A percentile compares a stretch with the other conserved stretches of the same genome.
Evolutionary conservation across 345 rosid species (phyloP).

Genomic region (Salix udensis): DNA sequence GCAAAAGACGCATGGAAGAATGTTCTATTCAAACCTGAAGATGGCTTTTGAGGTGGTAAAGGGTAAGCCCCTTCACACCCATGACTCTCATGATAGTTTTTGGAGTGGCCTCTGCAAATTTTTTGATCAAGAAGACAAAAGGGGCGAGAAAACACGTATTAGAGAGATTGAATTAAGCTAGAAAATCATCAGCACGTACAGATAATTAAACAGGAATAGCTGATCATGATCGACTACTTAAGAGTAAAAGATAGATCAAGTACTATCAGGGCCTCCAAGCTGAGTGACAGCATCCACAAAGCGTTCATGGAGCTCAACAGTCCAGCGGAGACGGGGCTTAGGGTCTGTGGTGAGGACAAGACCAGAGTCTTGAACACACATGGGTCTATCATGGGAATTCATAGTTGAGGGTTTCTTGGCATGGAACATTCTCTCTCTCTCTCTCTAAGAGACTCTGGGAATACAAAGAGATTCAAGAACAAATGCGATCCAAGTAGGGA

Average conservation of each 20-base stretch:
- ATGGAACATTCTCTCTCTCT: constrained; percentile 76
- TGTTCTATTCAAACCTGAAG: constrained; percentile 77
- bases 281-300: constrained; percentile 98
- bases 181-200: neutral
- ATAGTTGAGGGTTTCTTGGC: constrained; percentile 83
- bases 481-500: constrained; percentile 83
- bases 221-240: neutral
- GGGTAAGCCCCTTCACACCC: constrained; percentile 99
- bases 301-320: constrained; percentile 98
- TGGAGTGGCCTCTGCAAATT: constrained; percentile 84
- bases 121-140: neutral
- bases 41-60: constrained; percentile 99
- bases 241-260: neutral
- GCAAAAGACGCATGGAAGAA: constrained; percentile 21
- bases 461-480: constrained; percentile 65
- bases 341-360: constrained; percentile 99
- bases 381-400: constrained; percentile 85
- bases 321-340: constrained; percentile 99
- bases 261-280: constrained; percentile 99
- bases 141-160: neutral
- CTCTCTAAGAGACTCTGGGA: constrained; percentile 20
- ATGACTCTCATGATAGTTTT: constrained; percentile 99
- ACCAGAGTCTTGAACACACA: constrained; percentile 99
- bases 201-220: neutral
- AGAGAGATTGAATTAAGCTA: neutral